Evolutionary conservation across 495 filamentous ascomycete genomes (phyloP).

Genomic region (Aspergillus taichungensis): DNA sequence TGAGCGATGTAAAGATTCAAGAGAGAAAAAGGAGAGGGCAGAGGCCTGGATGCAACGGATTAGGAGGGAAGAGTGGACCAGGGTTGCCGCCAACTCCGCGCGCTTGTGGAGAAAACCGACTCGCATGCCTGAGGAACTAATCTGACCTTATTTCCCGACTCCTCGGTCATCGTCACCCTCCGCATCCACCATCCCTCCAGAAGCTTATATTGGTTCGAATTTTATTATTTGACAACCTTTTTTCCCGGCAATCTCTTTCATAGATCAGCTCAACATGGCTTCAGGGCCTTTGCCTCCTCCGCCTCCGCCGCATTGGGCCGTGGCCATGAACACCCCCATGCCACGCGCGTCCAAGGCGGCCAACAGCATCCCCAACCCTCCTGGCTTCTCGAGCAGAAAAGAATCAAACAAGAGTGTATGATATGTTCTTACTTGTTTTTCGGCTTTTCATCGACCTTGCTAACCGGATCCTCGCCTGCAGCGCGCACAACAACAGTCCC

Average conservation of each 20-base stretch:
- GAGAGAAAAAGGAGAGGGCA: conserved; percentile 3
- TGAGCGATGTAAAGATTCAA: background rate
- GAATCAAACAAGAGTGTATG: conserved; percentile 31
- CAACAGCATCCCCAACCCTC: conserved; percentile 68
- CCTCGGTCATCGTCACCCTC: conserved; percentile 6
- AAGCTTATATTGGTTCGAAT: too few relatives aligned
- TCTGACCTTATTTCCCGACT: background rate
- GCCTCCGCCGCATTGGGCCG: conserved; percentile 70
- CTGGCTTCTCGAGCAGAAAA: conserved; percentile 62
- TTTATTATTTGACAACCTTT: background rate
- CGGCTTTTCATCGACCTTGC: background rate
- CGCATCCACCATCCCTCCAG: conserved; percentile 5
- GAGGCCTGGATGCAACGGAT: conserved; percentile 2
- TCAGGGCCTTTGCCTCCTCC: conserved; percentile 33
- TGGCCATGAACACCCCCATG: conserved; percentile 62
- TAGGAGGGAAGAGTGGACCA: conserved; percentile 15
- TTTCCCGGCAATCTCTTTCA: conserved; percentile 1
- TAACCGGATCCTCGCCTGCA: conserved; percentile 18
- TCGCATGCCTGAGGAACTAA: conserved; percentile 1
- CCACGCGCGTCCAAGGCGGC: conserved; percentile 47
- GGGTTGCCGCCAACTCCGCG: conserved; percentile 17
- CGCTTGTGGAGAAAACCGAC: conserved; percentile 16
- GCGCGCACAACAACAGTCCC: conserved; percentile 30
- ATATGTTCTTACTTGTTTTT: background rate
- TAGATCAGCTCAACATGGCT: conserved; percentile 11